Conservation (phyloP, 257 asterid genomes). For the Datura wrightii region DNA sequence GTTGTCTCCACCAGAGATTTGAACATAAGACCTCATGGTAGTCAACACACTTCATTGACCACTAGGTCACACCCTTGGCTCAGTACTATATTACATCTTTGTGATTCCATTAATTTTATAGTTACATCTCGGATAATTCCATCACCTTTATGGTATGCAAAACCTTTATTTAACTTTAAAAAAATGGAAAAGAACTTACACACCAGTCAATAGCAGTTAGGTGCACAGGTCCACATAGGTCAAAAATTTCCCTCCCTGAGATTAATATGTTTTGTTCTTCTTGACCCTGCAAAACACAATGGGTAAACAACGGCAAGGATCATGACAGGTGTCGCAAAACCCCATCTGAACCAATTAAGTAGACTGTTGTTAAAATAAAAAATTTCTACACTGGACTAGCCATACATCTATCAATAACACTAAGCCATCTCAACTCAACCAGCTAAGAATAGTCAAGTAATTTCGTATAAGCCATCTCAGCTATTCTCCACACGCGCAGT, state of each 20-base stretch:
- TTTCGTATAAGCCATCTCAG: not conserved
- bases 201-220: slow-evolving; percentile 81
- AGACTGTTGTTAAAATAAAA: not conserved
- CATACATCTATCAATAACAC: not conserved
- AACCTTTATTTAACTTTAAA: not conserved
- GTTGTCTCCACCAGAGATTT: too few species aligned
- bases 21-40: too few species aligned
- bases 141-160: not conserved
- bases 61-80: not conserved
- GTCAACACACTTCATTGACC: too few species aligned
- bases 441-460: not conserved
- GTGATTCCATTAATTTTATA: not conserved
- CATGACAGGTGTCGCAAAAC: not conserved
- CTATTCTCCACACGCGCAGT: not conserved
- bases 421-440: not conserved
- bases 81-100: slow-evolving; percentile 10
- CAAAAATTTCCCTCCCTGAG: slow-evolving; percentile 73
- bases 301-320: not conserved
- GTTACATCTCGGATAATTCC: not conserved
- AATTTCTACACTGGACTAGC: not conserved
- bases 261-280: slow-evolving; percentile 37
- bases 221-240: slow-evolving; percentile 74
- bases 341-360: not conserved
- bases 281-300: slow-evolving; percentile 29
- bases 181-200: slow-evolving; percentile 31